phyloP scores from a whole-genome alignment of 306 rosid genomes.

The Vachellia pachyceras region DNA sequence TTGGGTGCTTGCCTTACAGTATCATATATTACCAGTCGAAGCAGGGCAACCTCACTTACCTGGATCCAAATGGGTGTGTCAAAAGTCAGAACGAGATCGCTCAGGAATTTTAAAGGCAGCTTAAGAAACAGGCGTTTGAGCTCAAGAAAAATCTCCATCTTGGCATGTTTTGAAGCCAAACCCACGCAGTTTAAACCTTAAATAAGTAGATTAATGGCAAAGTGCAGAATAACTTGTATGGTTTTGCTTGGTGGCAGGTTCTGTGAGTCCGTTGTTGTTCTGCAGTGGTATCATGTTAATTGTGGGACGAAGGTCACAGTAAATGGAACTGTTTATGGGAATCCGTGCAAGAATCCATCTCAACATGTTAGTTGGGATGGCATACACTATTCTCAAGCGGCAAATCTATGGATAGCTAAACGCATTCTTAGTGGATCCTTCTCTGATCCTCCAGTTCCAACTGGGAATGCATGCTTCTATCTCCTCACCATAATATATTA shows the following conservation, averaged over 20 bases:
- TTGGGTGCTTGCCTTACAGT: too few species aligned
- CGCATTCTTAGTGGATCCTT: slow-evolving; percentile 61
- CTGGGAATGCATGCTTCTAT: slow-evolving; percentile 60
- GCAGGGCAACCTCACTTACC: slow-evolving; percentile 38
- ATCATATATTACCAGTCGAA: too few species aligned
- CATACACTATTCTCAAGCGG: slow-evolving; percentile 84
- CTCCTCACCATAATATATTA: neutral
- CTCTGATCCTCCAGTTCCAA: slow-evolving; percentile 74
- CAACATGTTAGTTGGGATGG: slow-evolving; percentile 87
- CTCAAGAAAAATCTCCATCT: slow-evolving; percentile 55
- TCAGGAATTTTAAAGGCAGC: slow-evolving; percentile 73
- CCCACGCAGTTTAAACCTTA: neutral
- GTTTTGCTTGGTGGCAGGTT: slow-evolving; percentile 58
- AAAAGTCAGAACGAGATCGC: slow-evolving; percentile 67
- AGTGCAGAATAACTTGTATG: slow-evolving; percentile 8
- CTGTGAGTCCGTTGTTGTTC: slow-evolving; percentile 70
- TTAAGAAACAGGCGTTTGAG: slow-evolving; percentile 54
- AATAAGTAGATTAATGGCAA: neutral
- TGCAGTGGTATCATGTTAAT: slow-evolving; percentile 76
- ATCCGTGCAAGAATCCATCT: slow-evolving; percentile 75
- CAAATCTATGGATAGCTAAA: slow-evolving; percentile 62
- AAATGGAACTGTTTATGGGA: too few species aligned
- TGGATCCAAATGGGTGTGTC: slow-evolving; percentile 73
- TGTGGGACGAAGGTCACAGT: too few species aligned
- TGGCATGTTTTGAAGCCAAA: slow-evolving; percentile 39